Conservation (phyloP, 345 rosid genomes). For the Stellera chamaejasme region DNA sequence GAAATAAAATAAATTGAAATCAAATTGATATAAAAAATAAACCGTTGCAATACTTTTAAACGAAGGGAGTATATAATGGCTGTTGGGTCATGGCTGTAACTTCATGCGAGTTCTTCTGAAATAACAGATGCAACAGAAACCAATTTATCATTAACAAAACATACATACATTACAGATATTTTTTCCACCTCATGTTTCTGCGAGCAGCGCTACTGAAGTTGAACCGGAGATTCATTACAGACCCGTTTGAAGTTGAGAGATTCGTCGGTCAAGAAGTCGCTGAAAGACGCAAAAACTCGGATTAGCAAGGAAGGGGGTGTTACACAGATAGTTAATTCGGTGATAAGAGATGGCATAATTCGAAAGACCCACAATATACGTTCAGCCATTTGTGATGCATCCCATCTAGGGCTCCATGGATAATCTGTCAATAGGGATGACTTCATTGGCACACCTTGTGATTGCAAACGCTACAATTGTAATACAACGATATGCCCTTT, state of each 20-base stretch:
- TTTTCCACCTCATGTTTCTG: too few relatives aligned
- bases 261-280: slow-evolving; percentile 71
- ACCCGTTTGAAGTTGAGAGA: slow-evolving; percentile 65
- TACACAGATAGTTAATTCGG: neutral
- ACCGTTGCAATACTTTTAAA: too few relatives aligned
- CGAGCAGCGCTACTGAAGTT: slow-evolving; percentile 23
- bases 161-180: too few relatives aligned
- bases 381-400: slow-evolving; percentile 68
- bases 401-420: slow-evolving; percentile 99
- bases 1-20: too few relatives aligned
- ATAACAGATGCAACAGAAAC: too few relatives aligned
- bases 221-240: slow-evolving; percentile 65
- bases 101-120: too few relatives aligned
- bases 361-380: slow-evolving; percentile 51
- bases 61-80: too few relatives aligned
- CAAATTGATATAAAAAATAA: too few relatives aligned
- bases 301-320: neutral
- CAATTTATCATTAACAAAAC: too few relatives aligned
- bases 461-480: slow-evolving; percentile 48
- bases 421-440: slow-evolving; percentile 53
- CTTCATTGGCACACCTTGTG: slow-evolving; percentile 47
- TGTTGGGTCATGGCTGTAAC: too few relatives aligned
- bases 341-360: neutral
- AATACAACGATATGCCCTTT: neutral
- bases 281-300: slow-evolving; percentile 14